Evolutionary conservation across 2,329 filamentous ascomycete genomes (phyloP).

Genomic region (Fusarium sp.): DNA sequence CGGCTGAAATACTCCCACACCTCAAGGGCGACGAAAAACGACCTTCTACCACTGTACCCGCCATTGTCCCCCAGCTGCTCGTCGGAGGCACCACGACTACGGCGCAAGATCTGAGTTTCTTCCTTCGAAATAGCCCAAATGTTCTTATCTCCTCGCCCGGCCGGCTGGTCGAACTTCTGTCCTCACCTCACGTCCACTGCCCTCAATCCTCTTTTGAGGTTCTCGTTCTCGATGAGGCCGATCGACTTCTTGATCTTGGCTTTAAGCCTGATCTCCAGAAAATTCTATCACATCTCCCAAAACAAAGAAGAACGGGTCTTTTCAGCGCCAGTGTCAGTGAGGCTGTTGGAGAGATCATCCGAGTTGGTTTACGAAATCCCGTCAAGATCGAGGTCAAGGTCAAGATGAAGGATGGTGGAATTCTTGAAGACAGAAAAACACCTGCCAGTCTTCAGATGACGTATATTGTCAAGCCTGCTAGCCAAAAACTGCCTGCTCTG

Average conservation of each 20-base stretch:
- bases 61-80: slow-evolving; percentile 86
- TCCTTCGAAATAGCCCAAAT: slow-evolving; percentile 86
- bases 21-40: slow-evolving; percentile 66
- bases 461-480: slow-evolving; percentile 79
- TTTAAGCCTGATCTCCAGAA: slow-evolving; percentile 92
- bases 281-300: slow-evolving; percentile 85
- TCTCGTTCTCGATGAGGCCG: slow-evolving; percentile 93
- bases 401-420: slow-evolving; percentile 72
- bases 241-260: slow-evolving; percentile 89
- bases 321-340: slow-evolving; percentile 98
- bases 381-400: slow-evolving; percentile 96
- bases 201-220: slow-evolving; percentile 90
- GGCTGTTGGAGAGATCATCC: slow-evolving; percentile 90
- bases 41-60: slow-evolving; percentile 55
- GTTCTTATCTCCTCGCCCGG: slow-evolving; percentile 91
- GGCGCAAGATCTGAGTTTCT: slow-evolving; percentile 85
- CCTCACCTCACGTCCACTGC: slow-evolving; percentile 87
- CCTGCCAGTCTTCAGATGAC: slow-evolving; percentile 94
- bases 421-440: slow-evolving; percentile 82
- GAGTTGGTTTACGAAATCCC: slow-evolving; percentile 90
- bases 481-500: slow-evolving; percentile 81
- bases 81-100: slow-evolving; percentile 83
- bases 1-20: slow-evolving; percentile 70
- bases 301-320: slow-evolving; percentile 90
- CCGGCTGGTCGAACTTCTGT: slow-evolving; percentile 85